A percentile compares a stretch with the other conserved stretches of the same genome.
phyloP scores from a whole-genome alignment of 805 yeast genomes.

The Lipomyces sp. region DNA sequence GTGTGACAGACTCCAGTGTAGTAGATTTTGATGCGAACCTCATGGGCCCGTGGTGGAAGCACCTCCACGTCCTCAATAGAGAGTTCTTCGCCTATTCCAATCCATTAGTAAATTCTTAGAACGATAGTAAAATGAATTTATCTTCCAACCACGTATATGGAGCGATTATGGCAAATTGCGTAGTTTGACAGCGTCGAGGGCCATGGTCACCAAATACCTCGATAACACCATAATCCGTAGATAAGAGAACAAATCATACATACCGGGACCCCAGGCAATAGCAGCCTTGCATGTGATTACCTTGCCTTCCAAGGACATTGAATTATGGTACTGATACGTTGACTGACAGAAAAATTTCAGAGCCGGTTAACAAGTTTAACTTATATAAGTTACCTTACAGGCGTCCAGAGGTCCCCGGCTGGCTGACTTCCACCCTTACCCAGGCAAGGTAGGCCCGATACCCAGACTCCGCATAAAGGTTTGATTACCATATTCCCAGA shows the following conservation, averaged over 20 bases:
- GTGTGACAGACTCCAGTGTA: conserved; percentile 98
- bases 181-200: background rate
- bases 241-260: conserved; percentile 42
- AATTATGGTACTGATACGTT: background rate
- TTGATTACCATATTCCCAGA: no score
- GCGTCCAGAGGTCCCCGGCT: background rate
- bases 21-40: conserved; percentile 86
- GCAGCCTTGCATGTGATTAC: conserved; percentile 89
- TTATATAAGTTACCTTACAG: background rate
- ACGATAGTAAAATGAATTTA: background rate
- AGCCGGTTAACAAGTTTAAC: background rate
- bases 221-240: background rate
- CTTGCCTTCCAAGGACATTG: conserved; percentile 45
- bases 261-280: conserved; percentile 94
- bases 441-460: no score
- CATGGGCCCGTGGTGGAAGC: conserved; percentile 94
- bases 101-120: background rate
- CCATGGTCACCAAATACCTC: background rate
- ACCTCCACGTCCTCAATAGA: conserved; percentile 87
- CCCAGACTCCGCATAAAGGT: no score
- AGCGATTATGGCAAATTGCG: background rate
- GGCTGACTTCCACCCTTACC: background rate
- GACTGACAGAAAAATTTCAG: background rate
- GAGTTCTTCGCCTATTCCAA: conserved; percentile 54
- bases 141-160: background rate